Percentiles rank a stretch among this genome's conserved stretches.
phyloP scores from a whole-genome alignment of 73 alveolate genomes.

The Stentor roeselii region DNA sequence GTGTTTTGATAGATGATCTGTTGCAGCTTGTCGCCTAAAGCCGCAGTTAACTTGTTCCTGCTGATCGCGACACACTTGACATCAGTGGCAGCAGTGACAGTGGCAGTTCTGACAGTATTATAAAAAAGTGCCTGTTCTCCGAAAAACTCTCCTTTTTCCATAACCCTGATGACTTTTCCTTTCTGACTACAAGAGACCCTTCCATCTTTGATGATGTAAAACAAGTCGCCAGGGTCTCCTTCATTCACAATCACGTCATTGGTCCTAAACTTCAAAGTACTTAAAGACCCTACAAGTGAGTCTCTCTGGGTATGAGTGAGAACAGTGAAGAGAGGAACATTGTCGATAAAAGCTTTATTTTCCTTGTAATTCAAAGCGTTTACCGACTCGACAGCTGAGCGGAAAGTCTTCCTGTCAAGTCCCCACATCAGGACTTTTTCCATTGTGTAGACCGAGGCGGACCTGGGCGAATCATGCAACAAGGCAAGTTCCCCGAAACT shows the following conservation, averaged over 20 bases:
- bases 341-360: slow-evolving; percentile 30
- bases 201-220: slow-evolving; percentile 64
- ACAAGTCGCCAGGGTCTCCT: slow-evolving; percentile 75
- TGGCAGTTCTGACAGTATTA: slow-evolving; percentile 39
- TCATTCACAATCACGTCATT: slow-evolving; percentile 55
- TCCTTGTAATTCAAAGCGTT: slow-evolving; percentile 27
- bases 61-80: too few species aligned
- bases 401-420: slow-evolving; percentile 82
- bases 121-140: slow-evolving; percentile 37
- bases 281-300: too few species aligned
- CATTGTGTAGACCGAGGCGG: slow-evolving; percentile 77
- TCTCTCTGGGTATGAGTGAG: too few species aligned
- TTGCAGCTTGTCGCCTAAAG: too few species aligned
- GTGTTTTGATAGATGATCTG: too few species aligned
- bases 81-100: slow-evolving; percentile 45
- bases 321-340: slow-evolving; percentile 26
- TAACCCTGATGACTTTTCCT: slow-evolving; percentile 41
- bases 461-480: slow-evolving; percentile 80
- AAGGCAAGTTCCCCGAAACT: slow-evolving; percentile 93
- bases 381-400: slow-evolving; percentile 41
- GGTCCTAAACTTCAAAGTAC: slow-evolving; percentile 31
- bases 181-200: slow-evolving; percentile 49
- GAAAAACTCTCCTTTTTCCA: slow-evolving; percentile 44
- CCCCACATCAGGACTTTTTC: slow-evolving; percentile 75
- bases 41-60: too few species aligned